Evolutionary conservation across 495 filamentous ascomycete genomes (phyloP).

Genomic region (Pyrenula aspistea): DNA sequence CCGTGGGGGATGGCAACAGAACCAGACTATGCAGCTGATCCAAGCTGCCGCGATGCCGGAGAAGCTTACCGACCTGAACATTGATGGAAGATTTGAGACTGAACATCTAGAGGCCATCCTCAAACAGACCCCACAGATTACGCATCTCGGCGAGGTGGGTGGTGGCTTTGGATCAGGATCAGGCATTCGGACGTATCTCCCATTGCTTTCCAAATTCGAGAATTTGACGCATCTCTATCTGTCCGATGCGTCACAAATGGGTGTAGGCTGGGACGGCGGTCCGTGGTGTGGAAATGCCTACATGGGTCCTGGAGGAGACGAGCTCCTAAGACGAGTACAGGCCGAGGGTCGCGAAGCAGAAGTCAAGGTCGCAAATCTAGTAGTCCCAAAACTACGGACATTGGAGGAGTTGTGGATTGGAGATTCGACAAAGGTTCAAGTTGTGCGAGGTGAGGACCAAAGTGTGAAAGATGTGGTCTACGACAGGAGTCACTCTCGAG

Average conservation of each 20-base stretch:
- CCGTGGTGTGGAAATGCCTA: not conserved
- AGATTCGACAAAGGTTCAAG: not conserved
- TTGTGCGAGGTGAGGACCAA: not conserved
- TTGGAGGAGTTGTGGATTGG: not conserved
- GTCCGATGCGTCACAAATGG: not conserved
- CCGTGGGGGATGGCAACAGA: not conserved
- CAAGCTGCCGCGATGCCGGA: not conserved
- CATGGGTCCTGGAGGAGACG: not conserved
- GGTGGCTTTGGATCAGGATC: not conserved
- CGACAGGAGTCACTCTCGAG: not conserved
- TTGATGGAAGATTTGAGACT: not conserved
- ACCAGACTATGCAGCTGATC: not conserved
- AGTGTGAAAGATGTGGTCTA: not conserved
- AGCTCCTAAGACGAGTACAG: not conserved
- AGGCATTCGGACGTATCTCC: not conserved
- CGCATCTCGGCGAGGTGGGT: not conserved
- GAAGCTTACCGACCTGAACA: not conserved
- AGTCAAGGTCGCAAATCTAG: not conserved
- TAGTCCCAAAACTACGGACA: not conserved
- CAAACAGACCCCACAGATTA: not conserved
- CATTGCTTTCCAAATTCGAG: not conserved
- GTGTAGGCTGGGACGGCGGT: not conserved
- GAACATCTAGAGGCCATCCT: not conserved
- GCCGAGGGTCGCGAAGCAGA: not conserved
- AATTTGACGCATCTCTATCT: not conserved